phyloP scores from a whole-genome alignment of 306 rosid genomes.

The Acacia melanoxylon region DNA sequence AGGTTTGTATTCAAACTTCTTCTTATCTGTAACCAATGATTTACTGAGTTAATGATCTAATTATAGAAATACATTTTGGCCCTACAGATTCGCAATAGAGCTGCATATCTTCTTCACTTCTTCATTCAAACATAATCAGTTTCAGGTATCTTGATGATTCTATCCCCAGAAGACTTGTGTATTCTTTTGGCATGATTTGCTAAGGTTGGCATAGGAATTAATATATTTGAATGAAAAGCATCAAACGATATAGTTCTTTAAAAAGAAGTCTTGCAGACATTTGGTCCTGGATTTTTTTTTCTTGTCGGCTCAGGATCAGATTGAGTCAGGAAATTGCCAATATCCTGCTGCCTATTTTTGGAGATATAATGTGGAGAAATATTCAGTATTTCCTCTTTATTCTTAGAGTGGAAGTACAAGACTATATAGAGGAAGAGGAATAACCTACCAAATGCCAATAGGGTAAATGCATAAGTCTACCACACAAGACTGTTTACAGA shows the following conservation, averaged over 20 bases:
- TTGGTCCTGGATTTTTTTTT: not conserved
- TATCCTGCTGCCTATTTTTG: not conserved
- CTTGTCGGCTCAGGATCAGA: not conserved
- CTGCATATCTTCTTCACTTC: conserved; percentile 79
- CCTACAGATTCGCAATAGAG: conserved; percentile 81
- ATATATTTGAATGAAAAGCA: not conserved
- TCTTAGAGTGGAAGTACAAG: not conserved
- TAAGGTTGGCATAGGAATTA: not conserved
- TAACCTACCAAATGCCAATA: not conserved
- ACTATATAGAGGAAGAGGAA: not conserved
- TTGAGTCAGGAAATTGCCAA: not conserved
- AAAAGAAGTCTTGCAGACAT: conserved; percentile 3
- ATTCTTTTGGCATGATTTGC: not conserved
- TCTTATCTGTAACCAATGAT: conserved; percentile 15
- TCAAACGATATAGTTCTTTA: not conserved
- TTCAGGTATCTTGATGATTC: conserved; percentile 31
- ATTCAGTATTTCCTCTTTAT: not conserved
- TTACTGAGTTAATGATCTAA: conserved; percentile 2
- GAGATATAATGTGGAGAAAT: not conserved
- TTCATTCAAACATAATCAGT: conserved; percentile 34
- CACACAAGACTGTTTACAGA: not conserved
- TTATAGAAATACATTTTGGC: not conserved
- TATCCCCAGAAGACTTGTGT: not conserved
- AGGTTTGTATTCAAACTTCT: conserved; percentile 51
- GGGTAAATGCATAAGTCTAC: not conserved